These are phyloP conservation scores for Eucalyptus curtisii DNA, from an alignment of 345 rosid genomes.

Conservation along the genomic window DNA sequence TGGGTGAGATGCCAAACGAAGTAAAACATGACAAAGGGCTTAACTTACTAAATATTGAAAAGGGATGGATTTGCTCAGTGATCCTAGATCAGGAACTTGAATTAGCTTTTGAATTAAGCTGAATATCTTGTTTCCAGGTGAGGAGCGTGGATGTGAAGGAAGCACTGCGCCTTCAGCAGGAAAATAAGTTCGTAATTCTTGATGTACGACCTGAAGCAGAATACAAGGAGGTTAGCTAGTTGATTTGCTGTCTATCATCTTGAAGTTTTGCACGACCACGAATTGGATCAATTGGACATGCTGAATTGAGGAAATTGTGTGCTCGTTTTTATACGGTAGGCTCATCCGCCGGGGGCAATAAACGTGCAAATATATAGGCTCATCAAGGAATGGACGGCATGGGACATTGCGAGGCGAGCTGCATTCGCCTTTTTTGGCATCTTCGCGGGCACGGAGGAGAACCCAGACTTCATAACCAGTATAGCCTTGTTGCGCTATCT, in stretches of 20 bases:
- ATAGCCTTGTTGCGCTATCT: neutral
- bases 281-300: neutral
- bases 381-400: conserved; percentile 94
- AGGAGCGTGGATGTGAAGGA: conserved; percentile 96
- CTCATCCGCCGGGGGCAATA: conserved; percentile 82
- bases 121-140: conserved; percentile 28
- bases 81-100: neutral
- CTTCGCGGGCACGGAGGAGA: conserved; percentile 95
- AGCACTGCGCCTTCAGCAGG: conserved; percentile 88
- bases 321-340: conserved; percentile 12
- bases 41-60: neutral
- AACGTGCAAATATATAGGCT: conserved; percentile 90
- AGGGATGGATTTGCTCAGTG: neutral
- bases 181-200: conserved; percentile 93
- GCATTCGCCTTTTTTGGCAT: conserved; percentile 98
- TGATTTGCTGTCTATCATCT: neutral
- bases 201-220: conserved; percentile 96
- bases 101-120: neutral
- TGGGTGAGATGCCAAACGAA: neutral
- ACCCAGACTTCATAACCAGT: conserved; percentile 80
- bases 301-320: neutral
- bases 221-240: conserved; percentile 58
- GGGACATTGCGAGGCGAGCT: conserved; percentile 98
- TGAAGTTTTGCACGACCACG: neutral
- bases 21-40: neutral